Base-by-base conservation (phyloP, 78 protist genomes). In the Dictyostelium purpureum region DNA sequence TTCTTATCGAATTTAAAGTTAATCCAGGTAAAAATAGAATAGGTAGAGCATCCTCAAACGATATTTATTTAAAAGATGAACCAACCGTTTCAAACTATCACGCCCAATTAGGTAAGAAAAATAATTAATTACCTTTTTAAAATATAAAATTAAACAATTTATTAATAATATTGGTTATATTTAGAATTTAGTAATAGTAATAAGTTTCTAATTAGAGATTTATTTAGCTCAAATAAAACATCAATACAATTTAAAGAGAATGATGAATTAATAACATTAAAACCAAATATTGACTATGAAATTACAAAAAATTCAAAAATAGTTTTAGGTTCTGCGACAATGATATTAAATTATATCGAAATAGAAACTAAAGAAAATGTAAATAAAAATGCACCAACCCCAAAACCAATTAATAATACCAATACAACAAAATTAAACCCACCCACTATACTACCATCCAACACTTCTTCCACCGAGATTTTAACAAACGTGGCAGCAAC, bases 21-120 rank as follows among this genome's bases (percentile, higher is more conserved):
- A 37, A 51, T 14, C 14, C 19, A 4, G 89, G 89, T 28, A 42
- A 24, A 6, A 80, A 63, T 51, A 49, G 24, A 19, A 61, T 80
- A 47, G 89, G 89, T 51, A 43, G 89, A 51, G 77, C 89, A 19
- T n/a, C 89, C 6, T 26, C 49, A 18, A 80, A 80, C 37, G 12
- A 11, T 37, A 80, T 80, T 11, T 38, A 67, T 28, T 37, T 80
- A 7, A 63, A 67, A 47, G 66, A 63, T n/a, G 89, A 80, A 10
- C 47, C 43, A 0, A 28, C 63, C 0, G 89, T 80, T 14, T 80
- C 89, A 31, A 80, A 67, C 24, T 67, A 51, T 67, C 89, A 80
- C 42, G 89, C 89, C 51, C 11, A 12, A 47, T 18, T 80, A 4
- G 89, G 77, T 66, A 57, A 12, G 52, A 19, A 9, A n/a, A n/a